phyloP scores from a whole-genome alignment of 106 monocot species.

The Acorus gramineus region DNA sequence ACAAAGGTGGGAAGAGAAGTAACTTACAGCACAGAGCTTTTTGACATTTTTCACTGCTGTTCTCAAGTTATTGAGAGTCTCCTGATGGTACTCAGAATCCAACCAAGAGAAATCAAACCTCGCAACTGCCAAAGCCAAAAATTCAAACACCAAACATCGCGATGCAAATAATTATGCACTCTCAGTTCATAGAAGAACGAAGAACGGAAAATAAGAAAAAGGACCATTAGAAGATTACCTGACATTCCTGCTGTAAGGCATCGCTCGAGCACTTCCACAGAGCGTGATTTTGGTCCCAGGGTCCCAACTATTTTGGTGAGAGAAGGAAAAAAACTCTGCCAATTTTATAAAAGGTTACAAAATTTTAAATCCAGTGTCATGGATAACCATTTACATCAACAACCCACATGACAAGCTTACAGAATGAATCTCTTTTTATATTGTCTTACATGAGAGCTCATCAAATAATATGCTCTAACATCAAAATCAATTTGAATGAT shows the following conservation, averaged over 20 bases:
- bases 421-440: too few relatives aligned
- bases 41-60: conserved; percentile 53
- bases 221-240: conserved; percentile 31
- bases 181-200: too few relatives aligned
- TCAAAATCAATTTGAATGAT: too few relatives aligned
- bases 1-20: neutral
- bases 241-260: conserved; percentile 72
- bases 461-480: too few relatives aligned
- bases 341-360: neutral
- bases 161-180: neutral
- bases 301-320: conserved; percentile 65
- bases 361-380: too few relatives aligned
- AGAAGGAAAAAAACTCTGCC: conserved; percentile 45
- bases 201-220: neutral
- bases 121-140: conserved; percentile 40
- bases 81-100: conserved; percentile 74
- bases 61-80: conserved; percentile 70
- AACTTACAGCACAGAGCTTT: conserved; percentile 82
- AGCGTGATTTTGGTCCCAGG: conserved; percentile 68
- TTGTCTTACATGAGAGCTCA: too few relatives aligned
- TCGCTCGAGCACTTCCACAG: conserved; percentile 55
- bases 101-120: conserved; percentile 83
- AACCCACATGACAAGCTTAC: too few relatives aligned
- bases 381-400: too few relatives aligned
- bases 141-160: neutral